Base-by-base conservation (phyloP, 1,284 basidiomycete genomes). In the Mycosarcoma mackinlayi region DNA sequence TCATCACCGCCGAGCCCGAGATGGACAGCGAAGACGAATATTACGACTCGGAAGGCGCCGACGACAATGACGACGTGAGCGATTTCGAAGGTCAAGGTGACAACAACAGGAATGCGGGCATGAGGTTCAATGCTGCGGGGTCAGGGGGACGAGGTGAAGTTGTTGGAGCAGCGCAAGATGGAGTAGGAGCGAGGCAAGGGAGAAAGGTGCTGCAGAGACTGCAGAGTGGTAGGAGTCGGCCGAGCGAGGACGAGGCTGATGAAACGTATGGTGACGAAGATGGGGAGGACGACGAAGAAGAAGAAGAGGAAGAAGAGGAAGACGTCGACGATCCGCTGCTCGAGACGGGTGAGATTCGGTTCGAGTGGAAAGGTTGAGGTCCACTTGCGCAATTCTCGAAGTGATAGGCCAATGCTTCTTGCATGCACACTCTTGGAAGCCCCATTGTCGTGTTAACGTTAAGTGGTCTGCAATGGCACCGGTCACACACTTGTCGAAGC, bases 271-370 rank as follows among this genome's bases (percentile, higher is more conserved):
- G 30, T 3, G 56, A 52, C 11, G 24, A 53, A 61, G 23, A 50
- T 6, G 78, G 73, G 19, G 75, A 67, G 56, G 59, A 59, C 2
- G 69, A 61, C 1, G 67, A 63, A 10, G 71, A 63, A 0, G 41
- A 53, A 1, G 55, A 44, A 14, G 51, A 51, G 1, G 50, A 57
- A 9, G 53, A 60, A 19, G 50, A 55, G 28, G 72, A 73, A 13
- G 81, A 79, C 4, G 77, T 74, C 21, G 75, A 79, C 21, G 79
- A 81, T 34, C 65, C 63, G 40, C 53, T 82, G 18, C 57, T 82
- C 7, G 78, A 76, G 40, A 67, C 67, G 9, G 80, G 80, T 13
- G 80, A 82, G 49, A 80, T 82, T 28, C 50, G 75, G 33, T 82
- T 82, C 49, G 80, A 82, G 35, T 79, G 79, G 78, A 69, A 66